These are phyloP conservation scores for Phalaenopsis hybrid DNA, from an alignment of 116 monocot genomes.

Conservation along the genomic window DNA sequence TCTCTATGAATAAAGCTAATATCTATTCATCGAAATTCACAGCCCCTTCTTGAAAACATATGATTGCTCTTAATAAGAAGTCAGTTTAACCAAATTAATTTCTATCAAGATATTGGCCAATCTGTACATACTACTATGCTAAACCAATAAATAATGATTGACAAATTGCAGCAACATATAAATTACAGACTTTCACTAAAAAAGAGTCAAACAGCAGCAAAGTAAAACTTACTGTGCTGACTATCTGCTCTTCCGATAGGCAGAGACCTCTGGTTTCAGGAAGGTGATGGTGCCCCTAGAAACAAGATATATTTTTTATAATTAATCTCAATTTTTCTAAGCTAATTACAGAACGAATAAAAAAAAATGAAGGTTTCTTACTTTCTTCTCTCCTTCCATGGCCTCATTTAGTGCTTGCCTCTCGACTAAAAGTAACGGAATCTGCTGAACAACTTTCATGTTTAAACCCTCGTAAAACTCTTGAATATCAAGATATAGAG, in stretches of 20 bases:
- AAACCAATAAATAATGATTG: no score
- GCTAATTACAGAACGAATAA: not conserved
- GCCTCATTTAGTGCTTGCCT: conserved; percentile 85
- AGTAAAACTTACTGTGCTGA: conserved; percentile 52
- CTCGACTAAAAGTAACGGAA: conserved; percentile 43
- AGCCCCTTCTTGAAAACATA: no score
- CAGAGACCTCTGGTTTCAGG: conserved; percentile 92
- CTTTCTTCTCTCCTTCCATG: conserved; percentile 74
- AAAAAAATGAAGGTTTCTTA: conserved; percentile 21
- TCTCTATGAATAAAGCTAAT: no score
- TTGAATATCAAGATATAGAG: conserved; percentile 74
- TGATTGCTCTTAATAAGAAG: no score
- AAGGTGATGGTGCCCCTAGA: conserved; percentile 68
- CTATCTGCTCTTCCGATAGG: conserved; percentile 73
- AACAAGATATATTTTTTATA: not conserved
- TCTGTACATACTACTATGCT: no score
- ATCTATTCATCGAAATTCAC: no score
- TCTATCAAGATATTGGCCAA: no score
- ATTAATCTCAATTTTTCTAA: not conserved
- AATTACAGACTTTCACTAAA: conserved; percentile 14
- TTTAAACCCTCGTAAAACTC: conserved; percentile 91
- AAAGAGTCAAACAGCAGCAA: not conserved
- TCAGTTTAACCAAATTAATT: no score
- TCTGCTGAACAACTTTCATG: conserved; percentile 80
- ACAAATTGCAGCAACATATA: not conserved